These are phyloP conservation scores for Calamus simplicifolius DNA, from an alignment of 176 grass and related monocot genomes.

Conservation along the genomic window DNA sequence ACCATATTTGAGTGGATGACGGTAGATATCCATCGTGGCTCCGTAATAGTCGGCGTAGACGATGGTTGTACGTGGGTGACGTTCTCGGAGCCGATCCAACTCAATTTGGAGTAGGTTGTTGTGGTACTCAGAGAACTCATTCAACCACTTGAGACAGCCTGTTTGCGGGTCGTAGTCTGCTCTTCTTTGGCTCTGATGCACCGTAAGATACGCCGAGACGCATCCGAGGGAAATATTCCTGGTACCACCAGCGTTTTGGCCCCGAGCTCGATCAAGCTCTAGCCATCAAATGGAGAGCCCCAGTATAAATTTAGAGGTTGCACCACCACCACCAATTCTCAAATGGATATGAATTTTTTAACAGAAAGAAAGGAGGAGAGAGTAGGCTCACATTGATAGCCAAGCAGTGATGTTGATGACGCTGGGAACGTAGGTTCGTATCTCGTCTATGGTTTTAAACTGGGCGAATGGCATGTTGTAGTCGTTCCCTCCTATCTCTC, in stretches of 20 bases:
- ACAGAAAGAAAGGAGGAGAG: background rate
- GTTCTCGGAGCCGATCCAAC: constrained; percentile 36
- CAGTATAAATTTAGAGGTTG: background rate
- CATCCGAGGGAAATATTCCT: constrained; percentile 83
- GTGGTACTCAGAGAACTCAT: constrained; percentile 72
- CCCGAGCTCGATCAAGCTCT: constrained; percentile 74
- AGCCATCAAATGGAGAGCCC: constrained; percentile 8
- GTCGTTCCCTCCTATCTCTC: constrained; percentile 96
- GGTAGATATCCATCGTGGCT: constrained; percentile 58
- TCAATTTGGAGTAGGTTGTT: constrained; percentile 48
- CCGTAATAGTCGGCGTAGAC: constrained; percentile 75
- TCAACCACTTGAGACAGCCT: constrained; percentile 76
- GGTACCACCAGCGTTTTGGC: constrained; percentile 74
- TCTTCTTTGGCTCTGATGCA: constrained; percentile 46
- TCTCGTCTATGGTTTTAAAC: constrained; percentile 35
- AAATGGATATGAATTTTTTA: background rate
- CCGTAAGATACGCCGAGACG: constrained; percentile 42
- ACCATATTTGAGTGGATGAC: constrained; percentile 53
- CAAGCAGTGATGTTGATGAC: constrained; percentile 58
- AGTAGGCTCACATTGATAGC: constrained; percentile 43
- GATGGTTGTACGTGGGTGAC: constrained; percentile 41
- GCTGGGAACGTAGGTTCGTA: constrained; percentile 51
- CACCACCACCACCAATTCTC: background rate
- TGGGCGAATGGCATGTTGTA: constrained; percentile 59
- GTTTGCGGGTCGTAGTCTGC: constrained; percentile 69